Evolutionary conservation across 1,284 basidiomycete species (phyloP).

Genomic region (Ustilago nuda): DNA sequence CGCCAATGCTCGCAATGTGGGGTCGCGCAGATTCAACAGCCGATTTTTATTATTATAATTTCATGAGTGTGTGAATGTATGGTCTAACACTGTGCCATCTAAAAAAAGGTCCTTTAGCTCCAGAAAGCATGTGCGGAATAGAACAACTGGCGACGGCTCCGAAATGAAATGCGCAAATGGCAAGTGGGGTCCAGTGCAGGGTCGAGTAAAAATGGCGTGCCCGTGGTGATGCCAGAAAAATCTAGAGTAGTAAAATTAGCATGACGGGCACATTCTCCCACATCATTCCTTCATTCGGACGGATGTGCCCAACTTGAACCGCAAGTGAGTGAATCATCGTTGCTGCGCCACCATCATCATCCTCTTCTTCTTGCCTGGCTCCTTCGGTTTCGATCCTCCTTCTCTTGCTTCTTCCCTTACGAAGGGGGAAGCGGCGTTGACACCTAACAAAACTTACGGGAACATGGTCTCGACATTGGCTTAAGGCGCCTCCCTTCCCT

Average conservation of each 20-base stretch:
- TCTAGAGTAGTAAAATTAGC: background rate
- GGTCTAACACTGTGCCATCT: background rate
- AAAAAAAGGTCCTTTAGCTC: slow-evolving; percentile 38
- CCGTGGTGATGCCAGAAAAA: background rate
- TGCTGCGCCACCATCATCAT: background rate
- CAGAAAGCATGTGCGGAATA: slow-evolving; percentile 42
- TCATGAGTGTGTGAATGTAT: background rate
- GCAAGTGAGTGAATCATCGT: no score
- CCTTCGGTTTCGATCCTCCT: background rate
- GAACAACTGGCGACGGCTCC: slow-evolving; percentile 28
- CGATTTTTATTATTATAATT: background rate
- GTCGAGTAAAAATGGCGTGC: slow-evolving; percentile 1
- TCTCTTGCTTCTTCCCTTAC: background rate
- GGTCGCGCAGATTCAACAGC: slow-evolving; percentile 28
- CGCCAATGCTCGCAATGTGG: slow-evolving; percentile 33
- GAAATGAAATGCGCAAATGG: slow-evolving; percentile 1
- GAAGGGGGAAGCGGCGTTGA: slow-evolving; percentile 14
- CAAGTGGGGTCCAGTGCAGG: slow-evolving; percentile 24
- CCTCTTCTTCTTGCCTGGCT: background rate
- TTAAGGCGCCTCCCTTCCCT: slow-evolving; percentile 8
- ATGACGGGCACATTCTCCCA: no score
- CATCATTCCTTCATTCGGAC: background rate
- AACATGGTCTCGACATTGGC: slow-evolving; percentile 14
- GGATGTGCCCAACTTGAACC: no score
- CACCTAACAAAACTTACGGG: background rate